These are phyloP conservation scores for Zygotorulaspora florentina DNA, from an alignment of 805 yeast species.

Conservation along the genomic window DNA sequence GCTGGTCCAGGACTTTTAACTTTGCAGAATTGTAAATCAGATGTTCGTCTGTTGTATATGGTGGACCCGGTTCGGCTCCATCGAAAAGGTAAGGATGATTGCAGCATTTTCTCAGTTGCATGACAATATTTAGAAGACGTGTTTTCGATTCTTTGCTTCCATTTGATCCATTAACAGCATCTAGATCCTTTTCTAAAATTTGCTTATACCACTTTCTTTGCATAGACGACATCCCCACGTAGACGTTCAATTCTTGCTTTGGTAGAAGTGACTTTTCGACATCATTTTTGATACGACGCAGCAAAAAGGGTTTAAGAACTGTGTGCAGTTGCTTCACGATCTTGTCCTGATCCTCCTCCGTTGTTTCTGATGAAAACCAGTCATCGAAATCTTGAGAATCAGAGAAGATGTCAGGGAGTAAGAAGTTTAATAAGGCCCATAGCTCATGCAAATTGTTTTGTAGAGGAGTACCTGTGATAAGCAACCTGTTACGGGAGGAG, in stretches of 20 bases:
- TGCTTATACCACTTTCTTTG: conserved; percentile 75
- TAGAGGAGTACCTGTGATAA: conserved; percentile 79
- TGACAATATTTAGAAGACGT: conserved; percentile 69
- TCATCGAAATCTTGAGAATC: conserved; percentile 69
- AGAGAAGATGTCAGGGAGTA: conserved; percentile 73
- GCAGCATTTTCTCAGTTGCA: conserved; percentile 83
- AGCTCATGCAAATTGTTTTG: conserved; percentile 76
- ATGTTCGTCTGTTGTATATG: conserved; percentile 81
- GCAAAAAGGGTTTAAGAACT: conserved; percentile 67
- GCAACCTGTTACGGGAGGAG: conserved; percentile 61
- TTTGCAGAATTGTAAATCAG: conserved; percentile 69
- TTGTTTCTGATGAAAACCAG: conserved; percentile 55
- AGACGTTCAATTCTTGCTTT: conserved; percentile 67
- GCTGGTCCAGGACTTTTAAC: conserved; percentile 63
- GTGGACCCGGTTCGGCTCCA: conserved; percentile 90
- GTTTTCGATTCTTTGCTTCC: conserved; percentile 75
- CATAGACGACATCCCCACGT: conserved; percentile 74
- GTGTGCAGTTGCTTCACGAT: conserved; percentile 69
- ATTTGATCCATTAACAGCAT: conserved; percentile 79
- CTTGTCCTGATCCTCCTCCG: conserved; percentile 43
- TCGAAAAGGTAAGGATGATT: conserved; percentile 82
- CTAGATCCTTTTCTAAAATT: conserved; percentile 72
- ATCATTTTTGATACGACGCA: conserved; percentile 73
- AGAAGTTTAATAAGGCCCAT: conserved; percentile 75
- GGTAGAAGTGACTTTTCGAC: conserved; percentile 78